Base-by-base conservation (phyloP, 148 eudicot genomes). In the Camellia japonica region DNA sequence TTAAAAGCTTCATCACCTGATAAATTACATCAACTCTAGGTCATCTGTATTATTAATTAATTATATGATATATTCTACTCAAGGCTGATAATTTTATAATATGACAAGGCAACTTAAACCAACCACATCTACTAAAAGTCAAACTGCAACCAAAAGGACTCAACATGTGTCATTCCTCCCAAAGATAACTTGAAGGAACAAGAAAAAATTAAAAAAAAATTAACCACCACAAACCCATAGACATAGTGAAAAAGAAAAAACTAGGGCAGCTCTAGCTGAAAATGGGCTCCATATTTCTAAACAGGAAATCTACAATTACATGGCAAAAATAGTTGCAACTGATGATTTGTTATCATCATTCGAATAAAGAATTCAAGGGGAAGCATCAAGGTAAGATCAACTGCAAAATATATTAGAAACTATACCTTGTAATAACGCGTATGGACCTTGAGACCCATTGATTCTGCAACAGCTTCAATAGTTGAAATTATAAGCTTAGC, bases 391-490 rank as follows among this genome's bases (percentile, higher is more conserved):
- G 54, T 10, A 62, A 70, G 58, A 82, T n/a, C 18, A 71, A 30
- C 10, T 62, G 46, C 43, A 20, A 13, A 13, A 41, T n/a, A 61
- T 7, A 18, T 54, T 14, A 42, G 43, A 63, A 65, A 80, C 58
- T 59, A 58, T 74, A 91, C 98, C 98, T 83, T 97, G 88, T 88
- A 97, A 55, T 89, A 76, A 54, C 96, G 90, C 60, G 97, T 89
- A 74, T 89, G 94, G 56, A 89, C 98, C 91, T 94, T 94, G 65
- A 97, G 89, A 66, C 94, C 90, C 94, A 97, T 88, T 73, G 95
- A 85, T 80, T 86, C 87, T 14, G 95, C 98, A 78, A 87, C 94
- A 64, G 88, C 84, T 87, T 89, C 91, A 74, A 97, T 87, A 2
- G 95, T 88, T 46, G 90, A 84, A 75, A 94, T 88, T 68, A 97